These are phyloP conservation scores for Neurospora tetrasperma DNA, from an alignment of 495 filamentous ascomycete genomes.

Conservation along the genomic window DNA sequence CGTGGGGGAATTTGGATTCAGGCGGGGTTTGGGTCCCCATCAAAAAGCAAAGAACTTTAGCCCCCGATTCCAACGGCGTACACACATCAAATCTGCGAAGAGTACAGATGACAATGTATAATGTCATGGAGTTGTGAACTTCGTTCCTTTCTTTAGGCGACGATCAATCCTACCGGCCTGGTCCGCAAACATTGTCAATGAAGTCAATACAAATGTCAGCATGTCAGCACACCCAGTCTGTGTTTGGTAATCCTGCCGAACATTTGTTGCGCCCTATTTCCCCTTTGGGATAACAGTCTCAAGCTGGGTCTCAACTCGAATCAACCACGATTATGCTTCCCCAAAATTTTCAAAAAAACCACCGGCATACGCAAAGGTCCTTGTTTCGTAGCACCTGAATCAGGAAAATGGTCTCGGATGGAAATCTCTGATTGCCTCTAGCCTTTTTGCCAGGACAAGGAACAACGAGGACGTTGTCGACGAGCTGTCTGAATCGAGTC, in stretches of 20 bases:
- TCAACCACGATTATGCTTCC: background rate
- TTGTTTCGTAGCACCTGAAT: background rate
- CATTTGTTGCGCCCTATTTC: background rate
- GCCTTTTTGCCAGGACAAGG: too few relatives aligned
- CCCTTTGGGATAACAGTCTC: background rate
- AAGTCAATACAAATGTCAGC: background rate
- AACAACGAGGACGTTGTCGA: background rate
- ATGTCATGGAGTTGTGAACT: too few relatives aligned
- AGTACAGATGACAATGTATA: too few relatives aligned
- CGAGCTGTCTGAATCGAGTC: background rate
- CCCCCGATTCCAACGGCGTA: too few relatives aligned
- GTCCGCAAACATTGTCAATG: background rate
- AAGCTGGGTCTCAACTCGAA: background rate
- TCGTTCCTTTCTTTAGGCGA: too few relatives aligned
- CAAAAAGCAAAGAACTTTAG: too few relatives aligned
- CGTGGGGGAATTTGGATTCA: too few relatives aligned
- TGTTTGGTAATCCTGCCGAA: background rate
- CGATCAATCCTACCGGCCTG: background rate
- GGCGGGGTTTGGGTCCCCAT: too few relatives aligned
- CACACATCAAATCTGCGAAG: too few relatives aligned
- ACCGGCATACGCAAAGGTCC: background rate
- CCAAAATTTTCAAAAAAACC: background rate
- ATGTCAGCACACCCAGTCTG: background rate
- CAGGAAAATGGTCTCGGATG: background rate
- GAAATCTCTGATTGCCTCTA: too few relatives aligned